Base-by-base conservation (phyloP, 1,284 basidiomycete genomes). In the Ceratobasidium sp. region DNA sequence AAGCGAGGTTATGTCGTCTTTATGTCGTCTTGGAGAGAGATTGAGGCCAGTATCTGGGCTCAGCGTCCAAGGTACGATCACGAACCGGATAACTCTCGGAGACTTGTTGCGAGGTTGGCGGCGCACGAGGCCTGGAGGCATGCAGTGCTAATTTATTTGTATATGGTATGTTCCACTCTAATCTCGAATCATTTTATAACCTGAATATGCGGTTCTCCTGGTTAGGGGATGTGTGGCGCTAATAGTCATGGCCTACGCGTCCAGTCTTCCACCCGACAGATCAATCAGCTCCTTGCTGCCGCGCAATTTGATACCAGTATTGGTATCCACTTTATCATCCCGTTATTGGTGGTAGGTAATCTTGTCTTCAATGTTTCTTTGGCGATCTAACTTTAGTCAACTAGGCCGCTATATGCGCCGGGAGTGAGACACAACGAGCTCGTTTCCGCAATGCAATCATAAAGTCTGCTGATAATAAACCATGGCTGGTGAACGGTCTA, bases 71-170 rank as follows among this genome's bases (percentile, higher is more conserved):
- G 7, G 44, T 6, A 6, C 33, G 40, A 33, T 46, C 18, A 53
- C 20, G 28, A 26, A 12, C 26, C 66, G 18, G 23, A 49, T 20
- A 46, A 68, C 15, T 68, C 46, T 9, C 23, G 9, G 26, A 28
- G n/a, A 53, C 26, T 68, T 3, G 63, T 76, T 20, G 46, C 49
- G 18, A 56, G 61, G 39, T 39, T 76, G 10, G 61, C 73, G n/a
- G 51, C 51, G 6, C 63, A 76, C 26, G 73, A 76, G 53, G 26
- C 33, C 20, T 66, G 73, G 73, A 76, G 73, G 63, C 63, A 67
- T 42, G 73, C 63, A 3, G 49, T 66, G n/a, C 42, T 76, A 6
- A 56, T 76, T 26, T 76, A 76, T 23, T 28, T 76, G 6, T 67
- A 76, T 46, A 76, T 76, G 73, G 73, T 76, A 44, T n/a, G 63